These are phyloP conservation scores for Suhomyces emberorum DNA, from an alignment of 805 yeast species.

Conservation along the genomic window DNA sequence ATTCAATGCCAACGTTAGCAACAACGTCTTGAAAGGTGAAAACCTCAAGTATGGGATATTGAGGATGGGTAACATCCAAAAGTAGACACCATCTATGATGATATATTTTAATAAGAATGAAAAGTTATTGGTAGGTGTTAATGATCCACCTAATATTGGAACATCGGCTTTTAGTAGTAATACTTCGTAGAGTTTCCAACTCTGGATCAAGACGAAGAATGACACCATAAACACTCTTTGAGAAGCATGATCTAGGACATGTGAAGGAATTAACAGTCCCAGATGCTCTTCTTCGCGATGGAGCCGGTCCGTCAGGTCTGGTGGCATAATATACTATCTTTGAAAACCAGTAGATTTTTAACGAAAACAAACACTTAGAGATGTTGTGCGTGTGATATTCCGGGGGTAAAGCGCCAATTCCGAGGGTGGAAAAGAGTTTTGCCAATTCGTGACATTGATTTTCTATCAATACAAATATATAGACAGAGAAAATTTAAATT, in stretches of 20 bases:
- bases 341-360: neutral
- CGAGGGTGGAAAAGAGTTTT: too few species aligned
- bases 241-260: slow-evolving; percentile 65
- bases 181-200: slow-evolving; percentile 79
- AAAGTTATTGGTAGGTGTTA: slow-evolving; percentile 45
- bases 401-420: too few species aligned
- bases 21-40: slow-evolving; percentile 50
- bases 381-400: neutral
- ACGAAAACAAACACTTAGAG: neutral
- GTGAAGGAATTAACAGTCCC: slow-evolving; percentile 53
- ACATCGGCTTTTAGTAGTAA: slow-evolving; percentile 50
- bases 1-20: slow-evolving; percentile 47
- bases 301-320: neutral
- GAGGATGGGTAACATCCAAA: slow-evolving; percentile 69
- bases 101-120: slow-evolving; percentile 68
- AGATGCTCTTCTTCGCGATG: slow-evolving; percentile 6
- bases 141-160: slow-evolving; percentile 27
- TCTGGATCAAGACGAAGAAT: slow-evolving; percentile 69
- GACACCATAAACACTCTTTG: slow-evolving; percentile 71
- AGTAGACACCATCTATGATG: slow-evolving; percentile 64
- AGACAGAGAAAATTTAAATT: too few species aligned
- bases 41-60: slow-evolving; percentile 75
- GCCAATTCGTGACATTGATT: too few species aligned
- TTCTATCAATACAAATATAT: too few species aligned
- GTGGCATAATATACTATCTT: neutral